Base-by-base conservation (phyloP, 1,284 basidiomycete species). In the Cutaneotrichosporon daszewskae region DNA sequence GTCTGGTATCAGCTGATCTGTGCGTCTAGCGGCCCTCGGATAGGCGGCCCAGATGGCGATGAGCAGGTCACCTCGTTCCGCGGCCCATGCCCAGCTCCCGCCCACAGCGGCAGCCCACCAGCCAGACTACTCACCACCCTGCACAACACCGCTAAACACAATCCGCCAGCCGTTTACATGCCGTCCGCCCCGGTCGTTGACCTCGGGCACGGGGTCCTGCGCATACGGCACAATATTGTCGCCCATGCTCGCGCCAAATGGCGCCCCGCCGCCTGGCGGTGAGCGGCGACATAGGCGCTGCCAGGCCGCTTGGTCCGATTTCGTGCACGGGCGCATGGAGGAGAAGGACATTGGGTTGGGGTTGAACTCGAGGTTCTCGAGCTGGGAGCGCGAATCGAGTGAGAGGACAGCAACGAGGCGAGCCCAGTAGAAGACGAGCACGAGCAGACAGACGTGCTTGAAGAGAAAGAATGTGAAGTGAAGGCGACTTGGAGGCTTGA, bases 1-100 rank as follows among this genome's bases (percentile, higher is more conserved):
- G 16, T 54, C 63, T 60, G 25, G n/a, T 8, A 31, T 38, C 36
- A 44, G 42, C 36, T n/a, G n/a, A n/a, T 54, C 64, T 67, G 34
- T n/a, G 4, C 4, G 36, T 32, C 16, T n/a, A 41, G 39, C 25
- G 16, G 7, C n/a, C n/a, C n/a, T n/a, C n/a, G n/a, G n/a, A n/a
- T n/a, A n/a, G n/a, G n/a, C n/a, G n/a, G n/a, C n/a, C n/a, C n/a
- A n/a, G n/a, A n/a, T n/a, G 10, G 18, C 18, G 25, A 20, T n/a
- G 35, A 23, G n/a, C n/a, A n/a, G n/a, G n/a, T n/a, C n/a, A n/a
- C n/a, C n/a, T n/a, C n/a, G n/a, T n/a, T n/a, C n/a, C 8, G 32
- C 32, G 11, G 32, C n/a, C n/a, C n/a, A 32, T 7, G 16, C 18
- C 32, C n/a, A 18, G 16, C 14, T 14, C 32, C 32, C 10, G 11